These are phyloP conservation scores for Cyclanthera cordifolia DNA, from an alignment of 306 rosid genomes.

Conservation along the genomic window DNA sequence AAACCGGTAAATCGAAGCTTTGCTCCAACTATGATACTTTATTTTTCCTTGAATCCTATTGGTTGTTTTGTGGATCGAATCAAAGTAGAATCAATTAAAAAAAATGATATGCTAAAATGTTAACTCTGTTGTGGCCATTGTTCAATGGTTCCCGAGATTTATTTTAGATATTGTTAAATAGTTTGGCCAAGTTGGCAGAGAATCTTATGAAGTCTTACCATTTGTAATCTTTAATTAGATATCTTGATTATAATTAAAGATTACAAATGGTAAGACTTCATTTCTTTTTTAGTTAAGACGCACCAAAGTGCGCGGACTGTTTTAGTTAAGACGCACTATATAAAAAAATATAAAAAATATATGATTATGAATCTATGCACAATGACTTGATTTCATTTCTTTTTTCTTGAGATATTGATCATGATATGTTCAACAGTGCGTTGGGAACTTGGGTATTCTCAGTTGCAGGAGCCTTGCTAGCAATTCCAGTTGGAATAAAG, in stretches of 20 bases:
- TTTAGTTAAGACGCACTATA: too few species aligned
- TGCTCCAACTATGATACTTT: neutral
- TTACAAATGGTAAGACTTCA: too few species aligned
- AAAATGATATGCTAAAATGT: neutral
- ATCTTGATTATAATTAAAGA: too few species aligned
- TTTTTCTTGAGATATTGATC: neutral
- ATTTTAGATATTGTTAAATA: neutral
- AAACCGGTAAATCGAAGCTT: too few species aligned
- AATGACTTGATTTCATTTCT: neutral
- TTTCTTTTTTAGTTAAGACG: too few species aligned
- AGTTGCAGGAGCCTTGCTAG: constrained; percentile 82
- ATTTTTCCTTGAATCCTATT: neutral
- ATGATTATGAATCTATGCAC: too few species aligned
- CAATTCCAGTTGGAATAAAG: constrained; percentile 90
- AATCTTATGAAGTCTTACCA: neutral
- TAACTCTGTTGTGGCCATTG: neutral
- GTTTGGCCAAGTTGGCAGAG: neutral
- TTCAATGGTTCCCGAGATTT: neutral
- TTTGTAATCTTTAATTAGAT: neutral
- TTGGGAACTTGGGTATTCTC: constrained; percentile 95
- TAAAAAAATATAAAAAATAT: too few species aligned
- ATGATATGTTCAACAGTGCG: constrained; percentile 37
- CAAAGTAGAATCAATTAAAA: neutral
- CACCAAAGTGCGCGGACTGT: too few species aligned
- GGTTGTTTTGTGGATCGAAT: neutral